These are phyloP conservation scores for Chloropicon primus DNA, from an alignment of 139 green algal genomes.

Conservation along the genomic window DNA sequence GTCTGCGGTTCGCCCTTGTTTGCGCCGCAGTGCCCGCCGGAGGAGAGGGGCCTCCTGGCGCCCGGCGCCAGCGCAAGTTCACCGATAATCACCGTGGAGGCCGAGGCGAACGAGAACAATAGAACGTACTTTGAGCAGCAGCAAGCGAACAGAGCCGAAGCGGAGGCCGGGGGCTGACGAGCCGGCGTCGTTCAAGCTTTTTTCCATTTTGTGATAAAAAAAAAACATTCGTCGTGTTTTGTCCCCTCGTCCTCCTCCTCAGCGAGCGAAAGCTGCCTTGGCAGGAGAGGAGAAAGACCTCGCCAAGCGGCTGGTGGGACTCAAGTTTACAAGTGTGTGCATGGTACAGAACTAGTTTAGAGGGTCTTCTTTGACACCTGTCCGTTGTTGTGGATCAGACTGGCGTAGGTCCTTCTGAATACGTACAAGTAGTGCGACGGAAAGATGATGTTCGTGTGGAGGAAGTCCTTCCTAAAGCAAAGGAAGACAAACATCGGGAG, in stretches of 20 bases:
- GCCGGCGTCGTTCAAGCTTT: no score
- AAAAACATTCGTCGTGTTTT: no score
- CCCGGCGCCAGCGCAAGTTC: background rate
- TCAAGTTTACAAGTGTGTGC: no score
- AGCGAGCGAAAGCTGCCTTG: no score
- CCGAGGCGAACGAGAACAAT: background rate
- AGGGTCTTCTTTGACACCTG: background rate
- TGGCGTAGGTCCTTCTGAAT: background rate
- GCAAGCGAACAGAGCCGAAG: background rate
- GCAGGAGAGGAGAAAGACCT: no score
- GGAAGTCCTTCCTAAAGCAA: background rate
- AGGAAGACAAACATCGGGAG: background rate
- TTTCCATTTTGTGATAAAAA: no score
- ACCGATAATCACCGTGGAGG: background rate
- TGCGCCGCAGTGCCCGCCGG: background rate
- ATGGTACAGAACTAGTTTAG: no score
- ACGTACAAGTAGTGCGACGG: background rate
- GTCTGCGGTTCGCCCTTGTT: background rate
- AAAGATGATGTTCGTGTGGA: background rate
- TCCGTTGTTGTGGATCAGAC: background rate
- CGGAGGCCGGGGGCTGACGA: background rate
- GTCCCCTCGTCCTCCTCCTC: no score
- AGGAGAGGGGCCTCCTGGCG: background rate
- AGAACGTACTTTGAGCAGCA: background rate
- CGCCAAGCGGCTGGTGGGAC: no score